Conservation (phyloP, 257 asterid species). For the Solanum ossicruentum region DNA sequence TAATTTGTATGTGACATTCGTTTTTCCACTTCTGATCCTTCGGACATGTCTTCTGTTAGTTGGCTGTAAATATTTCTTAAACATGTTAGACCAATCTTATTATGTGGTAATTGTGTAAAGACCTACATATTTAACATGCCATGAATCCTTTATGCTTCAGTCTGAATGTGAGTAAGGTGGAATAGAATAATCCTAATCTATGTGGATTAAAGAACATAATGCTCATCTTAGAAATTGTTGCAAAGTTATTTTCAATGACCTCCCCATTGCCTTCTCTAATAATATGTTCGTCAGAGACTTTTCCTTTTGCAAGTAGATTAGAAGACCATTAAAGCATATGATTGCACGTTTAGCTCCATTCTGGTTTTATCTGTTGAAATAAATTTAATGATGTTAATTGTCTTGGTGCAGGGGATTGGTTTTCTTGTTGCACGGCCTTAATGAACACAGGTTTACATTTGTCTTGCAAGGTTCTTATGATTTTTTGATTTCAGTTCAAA, state of each 20-base stretch:
- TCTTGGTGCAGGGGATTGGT: conserved; percentile 55
- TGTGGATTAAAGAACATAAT: neutral
- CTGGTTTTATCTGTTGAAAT: neutral
- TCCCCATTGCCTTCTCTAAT: neutral
- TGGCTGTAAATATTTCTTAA: neutral
- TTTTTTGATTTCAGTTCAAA: neutral
- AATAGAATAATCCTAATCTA: neutral
- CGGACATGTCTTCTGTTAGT: neutral
- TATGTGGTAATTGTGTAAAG: neutral
- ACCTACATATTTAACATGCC: neutral
- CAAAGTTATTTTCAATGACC: neutral
- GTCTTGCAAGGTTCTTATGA: neutral
- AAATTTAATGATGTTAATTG: neutral
- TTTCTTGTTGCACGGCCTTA: conserved; percentile 68
- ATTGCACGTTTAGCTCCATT: neutral
- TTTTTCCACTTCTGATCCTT: neutral
- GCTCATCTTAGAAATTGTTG: neutral
- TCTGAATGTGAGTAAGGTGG: neutral
- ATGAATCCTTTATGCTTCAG: neutral
- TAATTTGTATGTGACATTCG: neutral
- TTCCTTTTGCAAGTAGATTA: neutral
- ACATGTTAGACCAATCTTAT: neutral
- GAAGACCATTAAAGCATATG: neutral
- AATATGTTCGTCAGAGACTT: neutral
- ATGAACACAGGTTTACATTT: conserved; percentile 60